Evolutionary conservation across 495 filamentous ascomycete genomes (phyloP).

Genomic region (Aspergillus campestris): DNA sequence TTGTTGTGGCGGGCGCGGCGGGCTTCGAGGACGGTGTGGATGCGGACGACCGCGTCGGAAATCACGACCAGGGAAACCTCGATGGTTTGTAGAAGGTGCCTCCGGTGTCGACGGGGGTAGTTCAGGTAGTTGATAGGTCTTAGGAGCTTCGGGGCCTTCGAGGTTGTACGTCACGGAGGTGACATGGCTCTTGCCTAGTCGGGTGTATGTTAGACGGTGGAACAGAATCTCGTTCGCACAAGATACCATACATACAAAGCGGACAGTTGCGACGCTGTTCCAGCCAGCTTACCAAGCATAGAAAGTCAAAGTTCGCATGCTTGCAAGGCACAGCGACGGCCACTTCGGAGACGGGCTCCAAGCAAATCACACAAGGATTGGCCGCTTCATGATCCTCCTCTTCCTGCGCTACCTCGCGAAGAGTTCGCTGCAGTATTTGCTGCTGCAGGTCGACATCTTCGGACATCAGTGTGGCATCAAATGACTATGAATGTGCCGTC

Average conservation of each 20-base stretch:
- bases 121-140: slow-evolving; percentile 42
- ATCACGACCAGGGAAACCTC: background rate
- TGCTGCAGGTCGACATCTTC: slow-evolving; percentile 35
- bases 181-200: slow-evolving; percentile 52
- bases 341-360: slow-evolving; percentile 63
- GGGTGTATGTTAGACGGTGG: slow-evolving; percentile 7
- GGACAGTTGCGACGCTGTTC: slow-evolving; percentile 67
- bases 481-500: background rate
- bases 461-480: slow-evolving; percentile 19
- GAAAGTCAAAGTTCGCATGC: slow-evolving; percentile 74
- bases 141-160: slow-evolving; percentile 41
- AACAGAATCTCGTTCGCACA: background rate
- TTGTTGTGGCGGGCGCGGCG: slow-evolving; percentile 13
- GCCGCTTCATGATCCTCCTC: slow-evolving; percentile 20
- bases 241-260: slow-evolving; percentile 44
- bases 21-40: slow-evolving; percentile 15
- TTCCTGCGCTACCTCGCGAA: slow-evolving; percentile 34
- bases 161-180: slow-evolving; percentile 61
- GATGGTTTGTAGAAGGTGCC: background rate
- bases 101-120: slow-evolving; percentile 1
- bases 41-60: slow-evolving; percentile 14
- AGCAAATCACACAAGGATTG: slow-evolving; percentile 53
- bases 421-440: slow-evolving; percentile 36
- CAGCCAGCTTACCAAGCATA: slow-evolving; percentile 78
- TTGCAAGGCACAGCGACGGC: slow-evolving; percentile 65